phyloP scores from a whole-genome alignment of 148 eudicot genomes.

The Vaccinium myrtillus region DNA sequence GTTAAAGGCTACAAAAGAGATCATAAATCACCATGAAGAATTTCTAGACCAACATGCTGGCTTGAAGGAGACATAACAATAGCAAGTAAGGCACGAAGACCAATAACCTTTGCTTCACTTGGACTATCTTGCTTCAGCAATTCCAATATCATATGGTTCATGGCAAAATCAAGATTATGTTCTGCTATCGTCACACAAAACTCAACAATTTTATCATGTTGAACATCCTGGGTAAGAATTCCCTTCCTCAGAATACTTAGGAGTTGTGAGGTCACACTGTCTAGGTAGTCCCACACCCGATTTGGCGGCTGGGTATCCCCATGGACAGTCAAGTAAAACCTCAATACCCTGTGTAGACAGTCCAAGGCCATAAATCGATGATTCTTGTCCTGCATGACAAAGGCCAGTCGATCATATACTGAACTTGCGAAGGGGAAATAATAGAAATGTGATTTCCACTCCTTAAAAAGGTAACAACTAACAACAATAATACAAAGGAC shows the following conservation, averaged over 20 bases:
- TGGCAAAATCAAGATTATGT: slow-evolving; percentile 92
- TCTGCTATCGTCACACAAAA: slow-evolving; percentile 97
- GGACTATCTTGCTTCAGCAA: slow-evolving; percentile 94
- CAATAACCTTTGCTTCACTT: slow-evolving; percentile 98
- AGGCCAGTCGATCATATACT: slow-evolving; percentile 1
- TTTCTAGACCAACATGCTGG: slow-evolving; percentile 87
- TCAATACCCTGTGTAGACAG: slow-evolving; percentile 92
- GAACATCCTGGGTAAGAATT: slow-evolving; percentile 96
- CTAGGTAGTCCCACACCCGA: slow-evolving; percentile 98
- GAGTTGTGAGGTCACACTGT: slow-evolving; percentile 96
- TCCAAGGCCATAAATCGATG: slow-evolving; percentile 98
- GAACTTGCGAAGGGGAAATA: not conserved
- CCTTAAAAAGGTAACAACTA: not conserved
- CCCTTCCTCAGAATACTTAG: slow-evolving; percentile 81
- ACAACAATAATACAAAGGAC: not conserved
- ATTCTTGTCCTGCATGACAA: slow-evolving; percentile 84
- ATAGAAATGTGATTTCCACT: not conserved
- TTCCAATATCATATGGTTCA: slow-evolving; percentile 93
- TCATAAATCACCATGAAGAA: slow-evolving; percentile 75
- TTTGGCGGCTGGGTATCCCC: slow-evolving; percentile 90
- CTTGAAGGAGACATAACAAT: slow-evolving; percentile 90
- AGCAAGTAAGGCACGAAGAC: slow-evolving; percentile 96
- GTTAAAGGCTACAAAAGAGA: slow-evolving; percentile 7
- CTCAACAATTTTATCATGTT: slow-evolving; percentile 96
- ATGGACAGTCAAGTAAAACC: slow-evolving; percentile 89